Evolutionary conservation across 352 stramenopile species (phyloP).

Genomic region (Pythium phragmiticola): DNA sequence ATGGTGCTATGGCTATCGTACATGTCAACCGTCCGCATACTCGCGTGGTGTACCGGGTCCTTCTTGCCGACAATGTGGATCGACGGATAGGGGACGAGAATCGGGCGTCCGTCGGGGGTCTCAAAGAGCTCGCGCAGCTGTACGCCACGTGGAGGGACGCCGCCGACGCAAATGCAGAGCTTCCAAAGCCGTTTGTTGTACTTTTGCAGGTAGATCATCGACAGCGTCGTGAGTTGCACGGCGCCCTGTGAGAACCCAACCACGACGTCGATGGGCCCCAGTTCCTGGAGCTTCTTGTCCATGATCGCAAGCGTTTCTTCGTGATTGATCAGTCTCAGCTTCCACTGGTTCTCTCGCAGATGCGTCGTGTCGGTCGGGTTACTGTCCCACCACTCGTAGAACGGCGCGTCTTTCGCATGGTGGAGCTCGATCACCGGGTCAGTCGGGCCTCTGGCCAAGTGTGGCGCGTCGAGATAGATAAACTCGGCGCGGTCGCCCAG

Average conservation of each 20-base stretch:
- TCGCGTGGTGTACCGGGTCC: conserved; percentile 33
- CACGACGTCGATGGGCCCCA: conserved; percentile 50
- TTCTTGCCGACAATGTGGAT: conserved; percentile 48
- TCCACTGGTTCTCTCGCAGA: conserved; percentile 24
- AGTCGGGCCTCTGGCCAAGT: conserved; percentile 25
- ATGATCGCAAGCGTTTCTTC: conserved; percentile 41
- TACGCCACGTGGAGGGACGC: conserved; percentile 33
- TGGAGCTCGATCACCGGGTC: conserved; percentile 23
- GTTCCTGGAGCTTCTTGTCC: conserved; percentile 33
- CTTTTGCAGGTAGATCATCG: conserved; percentile 36
- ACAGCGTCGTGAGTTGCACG: conserved; percentile 43
- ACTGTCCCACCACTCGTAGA: conserved; percentile 50
- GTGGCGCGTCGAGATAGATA: conserved; percentile 29
- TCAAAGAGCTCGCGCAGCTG: conserved; percentile 44
- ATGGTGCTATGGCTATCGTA: conserved; percentile 30
- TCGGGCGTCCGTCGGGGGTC: conserved; percentile 19
- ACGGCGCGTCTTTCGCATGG: conserved; percentile 32
- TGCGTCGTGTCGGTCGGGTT: conserved; percentile 24
- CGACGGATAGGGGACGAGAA: conserved; percentile 31
- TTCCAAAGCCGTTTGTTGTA: conserved; percentile 35
- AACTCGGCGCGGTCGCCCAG: conserved; percentile 31
- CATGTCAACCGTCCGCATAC: conserved; percentile 31
- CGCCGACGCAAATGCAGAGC: conserved; percentile 44
- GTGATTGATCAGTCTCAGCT: conserved; percentile 35
- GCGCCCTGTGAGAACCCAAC: conserved; percentile 61